Evolutionary conservation across 2,329 filamentous ascomycete species (phyloP).

Genomic region (Apiospora saccharicola): DNA sequence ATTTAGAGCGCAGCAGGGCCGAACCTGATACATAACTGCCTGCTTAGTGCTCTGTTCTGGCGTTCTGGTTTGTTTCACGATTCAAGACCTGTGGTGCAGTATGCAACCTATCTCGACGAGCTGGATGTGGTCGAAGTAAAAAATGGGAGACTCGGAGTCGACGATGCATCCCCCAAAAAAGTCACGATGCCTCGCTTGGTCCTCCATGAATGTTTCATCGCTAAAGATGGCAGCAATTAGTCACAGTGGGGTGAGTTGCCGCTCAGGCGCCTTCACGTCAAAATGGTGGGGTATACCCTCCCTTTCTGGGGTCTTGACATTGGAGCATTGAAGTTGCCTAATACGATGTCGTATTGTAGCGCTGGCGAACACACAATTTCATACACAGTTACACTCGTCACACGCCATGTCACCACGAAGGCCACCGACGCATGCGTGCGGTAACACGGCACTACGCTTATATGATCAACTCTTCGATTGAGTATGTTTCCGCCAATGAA

Average conservation of each 20-base stretch:
- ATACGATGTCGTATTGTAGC: background rate
- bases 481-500: background rate
- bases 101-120: background rate
- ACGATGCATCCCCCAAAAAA: background rate
- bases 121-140: background rate
- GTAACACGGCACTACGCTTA: background rate
- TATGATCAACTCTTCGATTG: background rate
- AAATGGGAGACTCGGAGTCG: too few species aligned
- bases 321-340: background rate
- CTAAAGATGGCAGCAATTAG: background rate
- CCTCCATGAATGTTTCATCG: background rate
- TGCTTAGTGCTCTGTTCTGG: background rate
- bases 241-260: background rate
- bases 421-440: background rate
- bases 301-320: slow-evolving; percentile 1
- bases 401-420: background rate
- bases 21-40: background rate
- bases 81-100: too few species aligned
- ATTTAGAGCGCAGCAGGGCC: background rate
- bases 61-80: too few species aligned
- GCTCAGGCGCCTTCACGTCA: background rate
- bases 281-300: background rate
- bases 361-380: background rate
- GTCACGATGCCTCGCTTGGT: background rate
- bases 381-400: background rate